phyloP scores from a whole-genome alignment of 192 early-diverging fungal species.

The Entophlyctis helioformis region DNA sequence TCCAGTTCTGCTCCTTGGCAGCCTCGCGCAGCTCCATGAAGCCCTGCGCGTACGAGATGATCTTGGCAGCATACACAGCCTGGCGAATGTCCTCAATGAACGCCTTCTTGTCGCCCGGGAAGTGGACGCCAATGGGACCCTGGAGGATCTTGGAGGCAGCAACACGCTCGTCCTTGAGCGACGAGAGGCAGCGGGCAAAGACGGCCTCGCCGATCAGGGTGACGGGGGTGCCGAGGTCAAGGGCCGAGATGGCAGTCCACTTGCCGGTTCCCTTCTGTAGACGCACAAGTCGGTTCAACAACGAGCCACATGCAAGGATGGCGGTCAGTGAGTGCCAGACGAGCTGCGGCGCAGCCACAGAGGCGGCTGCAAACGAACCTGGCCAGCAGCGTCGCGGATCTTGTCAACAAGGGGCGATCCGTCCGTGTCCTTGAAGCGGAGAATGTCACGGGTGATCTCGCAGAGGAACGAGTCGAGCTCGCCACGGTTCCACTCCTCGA shows the following conservation, averaged over 20 bases:
- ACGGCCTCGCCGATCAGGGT: constrained; percentile 98
- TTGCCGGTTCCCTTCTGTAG: constrained; percentile 84
- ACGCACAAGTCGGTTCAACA: constrained; percentile 47
- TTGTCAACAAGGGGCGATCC: constrained; percentile 80
- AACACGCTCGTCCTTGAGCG: constrained; percentile 92
- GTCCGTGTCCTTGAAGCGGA: constrained; percentile 86
- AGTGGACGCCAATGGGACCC: constrained; percentile 57
- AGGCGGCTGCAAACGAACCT: constrained; percentile 20
- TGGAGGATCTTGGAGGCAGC: constrained; percentile 75
- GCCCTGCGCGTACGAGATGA: constrained; percentile 97
- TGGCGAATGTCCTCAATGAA: constrained; percentile 84
- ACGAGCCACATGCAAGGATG: not conserved
- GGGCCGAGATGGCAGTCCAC: constrained; percentile 93
- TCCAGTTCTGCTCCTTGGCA: constrained; percentile 82
- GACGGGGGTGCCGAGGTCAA: constrained; percentile 92
- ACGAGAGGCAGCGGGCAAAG: constrained; percentile 90
- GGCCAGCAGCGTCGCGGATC: constrained; percentile 93
- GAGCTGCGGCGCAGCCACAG: not conserved
- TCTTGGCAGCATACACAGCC: constrained; percentile 95
- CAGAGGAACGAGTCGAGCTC: constrained; percentile 95
- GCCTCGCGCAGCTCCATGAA: constrained; percentile 98
- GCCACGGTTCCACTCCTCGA: constrained; percentile 93
- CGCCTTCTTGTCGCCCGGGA: constrained; percentile 74
- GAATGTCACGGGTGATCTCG: constrained; percentile 90
- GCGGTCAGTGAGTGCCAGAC: no score